Percentiles rank a stretch among this genome's conserved stretches.
Evolutionary conservation across 1,284 basidiomycete genomes (phyloP).

Genomic region (Ustilago hordei): DNA sequence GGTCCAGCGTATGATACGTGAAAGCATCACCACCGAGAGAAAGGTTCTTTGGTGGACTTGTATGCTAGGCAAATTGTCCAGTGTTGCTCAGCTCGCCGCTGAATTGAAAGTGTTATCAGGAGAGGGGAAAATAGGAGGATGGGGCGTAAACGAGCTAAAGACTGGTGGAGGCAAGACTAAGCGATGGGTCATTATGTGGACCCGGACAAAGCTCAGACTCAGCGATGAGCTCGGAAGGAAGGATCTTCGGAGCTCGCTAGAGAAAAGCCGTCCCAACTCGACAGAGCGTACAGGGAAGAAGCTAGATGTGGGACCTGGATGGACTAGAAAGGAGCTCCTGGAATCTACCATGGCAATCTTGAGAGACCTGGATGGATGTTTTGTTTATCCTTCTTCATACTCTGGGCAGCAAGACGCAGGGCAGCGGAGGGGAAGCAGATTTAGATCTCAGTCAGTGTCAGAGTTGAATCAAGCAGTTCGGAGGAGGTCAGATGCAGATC

Average conservation of each 20-base stretch:
- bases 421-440: neutral
- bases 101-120: conserved; percentile 72
- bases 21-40: conserved; percentile 75
- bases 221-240: conserved; percentile 19
- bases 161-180: conserved; percentile 80
- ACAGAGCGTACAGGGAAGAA: conserved; percentile 9
- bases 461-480: neutral
- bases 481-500: neutral
- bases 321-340: conserved; percentile 26
- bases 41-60: conserved; percentile 82
- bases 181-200: conserved; percentile 89
- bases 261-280: conserved; percentile 1
- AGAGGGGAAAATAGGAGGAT: conserved; percentile 75
- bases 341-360: conserved; percentile 4
- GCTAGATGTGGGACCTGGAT: conserved; percentile 13
- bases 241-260: conserved; percentile 4
- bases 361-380: conserved; percentile 24
- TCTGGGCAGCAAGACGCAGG: too few relatives aligned
- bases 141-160: conserved; percentile 82
- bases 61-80: conserved; percentile 86
- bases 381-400: conserved; percentile 5
- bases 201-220: conserved; percentile 13
- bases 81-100: conserved; percentile 76
- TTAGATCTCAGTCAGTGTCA: neutral
- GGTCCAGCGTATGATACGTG: conserved; percentile 80